Conservation (phyloP, 371 early-diverging fungal genomes). For the Rhizopus microsporus region DNA sequence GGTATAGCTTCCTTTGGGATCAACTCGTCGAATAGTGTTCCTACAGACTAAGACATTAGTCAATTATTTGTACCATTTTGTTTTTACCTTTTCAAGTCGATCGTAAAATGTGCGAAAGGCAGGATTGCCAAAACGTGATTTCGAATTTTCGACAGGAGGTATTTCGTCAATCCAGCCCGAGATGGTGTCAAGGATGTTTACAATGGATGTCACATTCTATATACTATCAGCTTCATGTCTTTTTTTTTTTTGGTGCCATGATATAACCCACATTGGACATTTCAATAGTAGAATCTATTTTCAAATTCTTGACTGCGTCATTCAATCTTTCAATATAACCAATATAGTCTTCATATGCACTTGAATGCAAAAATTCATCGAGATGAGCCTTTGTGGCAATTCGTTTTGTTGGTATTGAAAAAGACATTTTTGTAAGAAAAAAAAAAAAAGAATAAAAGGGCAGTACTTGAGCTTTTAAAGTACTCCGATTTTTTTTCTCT, state of each 20-base stretch:
- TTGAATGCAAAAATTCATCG: slow-evolving; percentile 70
- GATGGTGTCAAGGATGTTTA: slow-evolving; percentile 66
- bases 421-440: not conserved
- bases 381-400: slow-evolving; percentile 89
- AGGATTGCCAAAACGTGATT: slow-evolving; percentile 90
- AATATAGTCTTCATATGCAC: slow-evolving; percentile 64
- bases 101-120: slow-evolving; percentile 86
- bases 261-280: slow-evolving; percentile 48
- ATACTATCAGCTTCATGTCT: not conserved
- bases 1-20: slow-evolving; percentile 49
- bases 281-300: slow-evolving; percentile 49
- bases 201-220: slow-evolving; percentile 61
- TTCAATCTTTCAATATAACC: slow-evolving; percentile 74
- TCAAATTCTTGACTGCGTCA: slow-evolving; percentile 67
- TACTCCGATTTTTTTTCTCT: too few species aligned
- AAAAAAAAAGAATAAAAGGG: not conserved
- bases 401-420: slow-evolving; percentile 59
- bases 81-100: slow-evolving; percentile 56
- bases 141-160: slow-evolving; percentile 75
- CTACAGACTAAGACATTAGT: slow-evolving; percentile 8
- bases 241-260: not conserved
- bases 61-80: not conserved
- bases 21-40: slow-evolving; percentile 44
- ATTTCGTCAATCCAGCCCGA: slow-evolving; percentile 65
- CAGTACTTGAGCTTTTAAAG: too few species aligned